Base-by-base conservation (phyloP, 2,329 filamentous ascomycete genomes). In the Stemphylium lycopersici region DNA sequence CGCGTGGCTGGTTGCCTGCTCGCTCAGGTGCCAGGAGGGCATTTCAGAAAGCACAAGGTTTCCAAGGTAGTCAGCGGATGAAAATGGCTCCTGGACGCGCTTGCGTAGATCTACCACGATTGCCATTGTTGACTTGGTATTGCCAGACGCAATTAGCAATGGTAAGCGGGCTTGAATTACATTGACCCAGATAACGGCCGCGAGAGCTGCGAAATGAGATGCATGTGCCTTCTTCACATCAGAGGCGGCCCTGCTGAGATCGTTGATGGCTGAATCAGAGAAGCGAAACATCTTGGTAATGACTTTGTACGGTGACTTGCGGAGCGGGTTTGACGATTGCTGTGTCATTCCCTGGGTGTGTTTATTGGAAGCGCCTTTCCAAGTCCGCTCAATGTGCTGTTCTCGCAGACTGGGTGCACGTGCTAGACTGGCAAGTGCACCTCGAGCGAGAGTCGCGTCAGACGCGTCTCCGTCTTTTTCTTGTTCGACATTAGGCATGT, bases 211-310 rank as follows among this genome's bases (percentile, higher is more conserved):
- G 2, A 55, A 55, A 7, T 24, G 24, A 1, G 52, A 46, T 24
- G 38, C 20, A 4, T 24, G 24, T 11, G 16, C 12, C 32, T 16
- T 18, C 10, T n/a, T 40, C 3, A 24, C 18, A 0, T 22, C 8
- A 2, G 41, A 52, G 22, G 41, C 24, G 2, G 43, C 16, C 2
- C 33, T 51, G 10, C 41, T 31, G 2, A 52, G 10, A 2, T 40
- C 7, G n/a, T 15, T 26, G 24, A 55, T 37, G 22, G 37, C 31
- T 13, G 41, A 12, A 1, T 22, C 40, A 3, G 47, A 44, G 26
- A 55, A 44, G 16, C 52, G 52, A 24, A 52, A 55, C 52, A 55
- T 41, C 5, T 49, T 55, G 6, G 57, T 46, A 6, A 48, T 16
- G 16, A 60, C 46, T 20, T 60, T 47, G 16, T 60, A 49, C 20